Conservation (phyloP, 225 moss, liverwort and hornwort genomes). For the Marchantia paleacea region DNA sequence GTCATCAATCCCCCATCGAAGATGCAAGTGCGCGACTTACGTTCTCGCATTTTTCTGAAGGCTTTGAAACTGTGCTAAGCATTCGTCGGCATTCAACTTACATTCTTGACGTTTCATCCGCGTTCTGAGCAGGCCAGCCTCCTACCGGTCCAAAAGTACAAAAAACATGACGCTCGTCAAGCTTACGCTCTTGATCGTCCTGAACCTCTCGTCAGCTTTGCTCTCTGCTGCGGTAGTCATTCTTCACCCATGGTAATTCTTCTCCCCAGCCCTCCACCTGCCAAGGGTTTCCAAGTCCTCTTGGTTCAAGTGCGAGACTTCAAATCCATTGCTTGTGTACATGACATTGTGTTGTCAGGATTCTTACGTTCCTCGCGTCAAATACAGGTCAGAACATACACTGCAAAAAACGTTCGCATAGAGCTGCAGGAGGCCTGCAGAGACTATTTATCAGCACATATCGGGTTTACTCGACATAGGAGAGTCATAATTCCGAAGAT, state of each 20-base stretch:
- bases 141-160: conserved; percentile 68
- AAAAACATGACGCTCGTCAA: conserved; percentile 59
- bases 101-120: not conserved
- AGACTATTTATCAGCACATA: conserved; percentile 70
- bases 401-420: conserved; percentile 47
- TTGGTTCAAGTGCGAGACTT: not conserved
- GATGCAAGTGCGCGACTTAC: too few species aligned
- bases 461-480: conserved; percentile 62
- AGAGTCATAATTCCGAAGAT: conserved; percentile 74
- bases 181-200: conserved; percentile 67
- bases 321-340: too few species aligned
- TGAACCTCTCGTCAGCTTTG: conserved; percentile 91
- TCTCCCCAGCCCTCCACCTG: not conserved
- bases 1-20: too few species aligned
- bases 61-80: not conserved
- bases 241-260: conserved; percentile 77
- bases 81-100: not conserved
- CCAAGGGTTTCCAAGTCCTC: not conserved
- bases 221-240: conserved; percentile 80
- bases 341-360: too few species aligned
- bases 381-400: conserved; percentile 73
- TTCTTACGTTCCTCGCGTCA: not conserved
- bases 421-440: conserved; percentile 75
- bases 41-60: too few species aligned
- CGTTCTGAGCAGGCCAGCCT: conserved; percentile 63